Conservation (phyloP, 208 protist species). For the Crithidia fasciculata region DNA sequence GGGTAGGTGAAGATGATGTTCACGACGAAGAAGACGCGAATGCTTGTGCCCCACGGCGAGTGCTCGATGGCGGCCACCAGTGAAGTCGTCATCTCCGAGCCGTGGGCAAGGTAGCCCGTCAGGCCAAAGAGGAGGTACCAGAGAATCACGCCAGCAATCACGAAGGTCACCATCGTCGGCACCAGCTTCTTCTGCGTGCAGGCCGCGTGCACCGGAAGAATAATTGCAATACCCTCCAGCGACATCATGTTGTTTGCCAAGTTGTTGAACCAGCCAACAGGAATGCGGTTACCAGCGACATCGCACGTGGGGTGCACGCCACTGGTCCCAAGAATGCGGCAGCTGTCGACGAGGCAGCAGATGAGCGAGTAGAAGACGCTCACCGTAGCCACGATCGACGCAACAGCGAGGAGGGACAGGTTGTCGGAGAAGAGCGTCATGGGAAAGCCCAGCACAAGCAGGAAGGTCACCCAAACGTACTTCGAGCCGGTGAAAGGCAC, state of each 20-base stretch:
- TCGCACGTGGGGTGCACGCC: conserved; percentile 30
- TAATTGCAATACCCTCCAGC: conserved; percentile 77
- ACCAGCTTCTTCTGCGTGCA: conserved; percentile 69
- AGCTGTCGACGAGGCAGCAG: conserved; percentile 42
- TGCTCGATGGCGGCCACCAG: conserved; percentile 47
- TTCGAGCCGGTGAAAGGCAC: conserved; percentile 41
- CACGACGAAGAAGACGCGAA: conserved; percentile 48
- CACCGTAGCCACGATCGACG: conserved; percentile 65
- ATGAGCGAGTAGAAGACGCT: conserved; percentile 69
- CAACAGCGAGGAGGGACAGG: conserved; percentile 60
- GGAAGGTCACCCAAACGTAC: conserved; percentile 58
- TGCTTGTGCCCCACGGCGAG: conserved; percentile 53
- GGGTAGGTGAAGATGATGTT: conserved; percentile 81
- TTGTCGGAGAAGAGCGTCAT: conserved; percentile 70
- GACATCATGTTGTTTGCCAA: conserved; percentile 81
- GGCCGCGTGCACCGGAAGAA: conserved; percentile 72
- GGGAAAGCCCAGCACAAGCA: conserved; percentile 60
- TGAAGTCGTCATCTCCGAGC: conserved; percentile 45
- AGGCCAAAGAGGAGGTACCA: conserved; percentile 74
- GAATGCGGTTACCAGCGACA: conserved; percentile 34
- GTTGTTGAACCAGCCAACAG: conserved; percentile 68
- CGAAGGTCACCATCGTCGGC: conserved; percentile 52
- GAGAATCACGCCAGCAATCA: conserved; percentile 44
- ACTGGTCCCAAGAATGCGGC: conserved; percentile 25
- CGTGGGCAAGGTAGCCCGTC: conserved; percentile 75